Evolutionary conservation across 2,329 filamentous ascomycete genomes (phyloP), one percentile per base, ranked within the genome.

Genomic region (Trichoderma sp.): DNA sequence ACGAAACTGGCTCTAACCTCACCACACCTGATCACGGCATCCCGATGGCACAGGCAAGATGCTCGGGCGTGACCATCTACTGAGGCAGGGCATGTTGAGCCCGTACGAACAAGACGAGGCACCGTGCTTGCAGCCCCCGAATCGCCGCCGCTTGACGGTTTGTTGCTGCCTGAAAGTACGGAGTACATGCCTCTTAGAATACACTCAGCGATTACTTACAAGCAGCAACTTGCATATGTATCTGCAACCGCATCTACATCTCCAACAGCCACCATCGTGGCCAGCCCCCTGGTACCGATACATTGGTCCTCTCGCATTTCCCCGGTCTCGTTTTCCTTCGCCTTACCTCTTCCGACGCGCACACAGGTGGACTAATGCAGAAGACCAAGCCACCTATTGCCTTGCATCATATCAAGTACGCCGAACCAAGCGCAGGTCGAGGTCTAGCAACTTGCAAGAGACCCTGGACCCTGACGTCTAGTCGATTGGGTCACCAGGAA

Each of bases 111-210:
- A 39, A 39, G 34, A 19, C 44, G 43, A 43, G 30, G 28, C 44
- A 60, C 44, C 30, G 30, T 26, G 15, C 39, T 48, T 24, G 15
- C 19, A 28, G 57, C 57, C 57, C 57, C 57, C 57, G 50, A 39
- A 41, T 19, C 19, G 17, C 52, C 19, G 12, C 34, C 34, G 4
- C 14, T 41, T 15, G 24, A 30, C 28, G 10, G 30, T 41, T 39
- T 30, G 17, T 39, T 48, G 57, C 57, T 60, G 57, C 57, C 57
- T 60, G 19, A 1, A 12, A 15, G 17, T 19, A 21, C 41, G 24
- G 39, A 6, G 12, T 26, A 15, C 21, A 12, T 50, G 47, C 47
- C 12, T 39, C 34, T 9, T 9, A 5, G 1, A 30, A 12, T 34
- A 3, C 34, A 39, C 3, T 39, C 12, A 14, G 10, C 10, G 34